Conservation (phyloP, 331 rosid genomes). For the Malus hybrid region DNA sequence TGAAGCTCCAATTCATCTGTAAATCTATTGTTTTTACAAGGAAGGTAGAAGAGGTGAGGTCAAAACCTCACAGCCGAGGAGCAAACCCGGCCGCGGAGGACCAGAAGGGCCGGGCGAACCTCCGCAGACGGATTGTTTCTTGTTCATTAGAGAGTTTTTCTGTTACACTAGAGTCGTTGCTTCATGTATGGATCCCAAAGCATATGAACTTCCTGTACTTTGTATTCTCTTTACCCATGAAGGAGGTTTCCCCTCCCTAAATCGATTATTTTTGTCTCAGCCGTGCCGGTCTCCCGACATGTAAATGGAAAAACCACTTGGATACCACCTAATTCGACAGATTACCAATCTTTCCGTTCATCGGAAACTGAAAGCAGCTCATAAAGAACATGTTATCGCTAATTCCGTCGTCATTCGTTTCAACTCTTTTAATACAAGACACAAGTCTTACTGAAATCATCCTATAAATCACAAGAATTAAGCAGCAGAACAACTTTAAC, state of each 20-base stretch:
- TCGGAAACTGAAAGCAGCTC: background rate
- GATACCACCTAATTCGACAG: background rate
- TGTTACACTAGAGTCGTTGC: background rate
- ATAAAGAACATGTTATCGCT: slow-evolving; percentile 2
- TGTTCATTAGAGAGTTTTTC: background rate
- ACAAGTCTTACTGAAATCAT: background rate
- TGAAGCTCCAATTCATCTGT: background rate
- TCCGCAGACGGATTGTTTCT: background rate
- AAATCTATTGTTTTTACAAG: background rate
- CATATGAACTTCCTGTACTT: background rate
- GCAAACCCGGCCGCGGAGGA: background rate
- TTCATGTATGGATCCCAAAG: background rate
- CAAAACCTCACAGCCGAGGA: background rate
- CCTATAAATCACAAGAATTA: slow-evolving; percentile 22
- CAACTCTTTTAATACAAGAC: slow-evolving; percentile 10
- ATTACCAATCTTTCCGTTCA: background rate
- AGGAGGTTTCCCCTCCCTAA: background rate
- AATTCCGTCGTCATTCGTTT: background rate
- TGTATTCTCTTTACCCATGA: background rate
- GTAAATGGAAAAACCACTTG: background rate
- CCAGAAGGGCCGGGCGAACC: background rate
- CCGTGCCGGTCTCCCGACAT: background rate
- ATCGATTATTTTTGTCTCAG: background rate
- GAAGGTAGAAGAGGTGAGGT: background rate
- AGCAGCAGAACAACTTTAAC: slow-evolving; percentile 13